These are phyloP conservation scores for Eleusine coracana DNA, from an alignment of 176 grass and related monocot genomes.

Conservation along the genomic window DNA sequence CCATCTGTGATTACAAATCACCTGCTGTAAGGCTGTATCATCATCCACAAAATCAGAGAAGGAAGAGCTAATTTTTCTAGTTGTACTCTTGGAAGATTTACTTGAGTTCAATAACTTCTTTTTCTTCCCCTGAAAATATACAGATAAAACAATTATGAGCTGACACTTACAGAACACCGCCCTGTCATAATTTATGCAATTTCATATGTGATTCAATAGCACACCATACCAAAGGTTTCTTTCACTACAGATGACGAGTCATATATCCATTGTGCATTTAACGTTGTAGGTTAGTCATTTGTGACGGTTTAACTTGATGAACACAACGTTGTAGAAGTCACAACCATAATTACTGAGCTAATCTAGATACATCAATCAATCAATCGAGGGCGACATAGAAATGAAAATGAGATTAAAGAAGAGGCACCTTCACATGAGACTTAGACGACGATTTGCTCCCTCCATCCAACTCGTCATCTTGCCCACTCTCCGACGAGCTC, in stretches of 20 bases:
- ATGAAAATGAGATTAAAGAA: not conserved
- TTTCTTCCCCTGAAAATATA: constrained; percentile 57
- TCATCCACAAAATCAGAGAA: constrained; percentile 56
- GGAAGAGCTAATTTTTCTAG: constrained; percentile 31
- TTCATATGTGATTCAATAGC: not conserved
- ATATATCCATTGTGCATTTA: not conserved
- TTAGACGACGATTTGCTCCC: constrained; percentile 42
- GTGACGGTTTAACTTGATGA: constrained; percentile 6
- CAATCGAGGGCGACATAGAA: not conserved
- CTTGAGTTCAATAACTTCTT: constrained; percentile 39
- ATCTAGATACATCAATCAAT: not conserved
- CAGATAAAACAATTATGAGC: not conserved
- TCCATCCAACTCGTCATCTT: constrained; percentile 23
- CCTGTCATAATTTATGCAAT: not conserved
- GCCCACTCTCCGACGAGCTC: constrained; percentile 21
- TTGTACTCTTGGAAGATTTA: constrained; percentile 34
- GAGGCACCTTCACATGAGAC: constrained; percentile 49
- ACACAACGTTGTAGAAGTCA: not conserved
- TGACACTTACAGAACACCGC: not conserved
- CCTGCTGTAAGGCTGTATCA: constrained; percentile 68
- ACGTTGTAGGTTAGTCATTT: not conserved
- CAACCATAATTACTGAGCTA: not conserved
- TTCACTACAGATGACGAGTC: not conserved
- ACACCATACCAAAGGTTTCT: not conserved
- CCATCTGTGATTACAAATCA: constrained; percentile 36